Evolutionary conservation across 495 filamentous ascomycete genomes (phyloP).

Genomic region (Hyaloscypha hepaticicola): DNA sequence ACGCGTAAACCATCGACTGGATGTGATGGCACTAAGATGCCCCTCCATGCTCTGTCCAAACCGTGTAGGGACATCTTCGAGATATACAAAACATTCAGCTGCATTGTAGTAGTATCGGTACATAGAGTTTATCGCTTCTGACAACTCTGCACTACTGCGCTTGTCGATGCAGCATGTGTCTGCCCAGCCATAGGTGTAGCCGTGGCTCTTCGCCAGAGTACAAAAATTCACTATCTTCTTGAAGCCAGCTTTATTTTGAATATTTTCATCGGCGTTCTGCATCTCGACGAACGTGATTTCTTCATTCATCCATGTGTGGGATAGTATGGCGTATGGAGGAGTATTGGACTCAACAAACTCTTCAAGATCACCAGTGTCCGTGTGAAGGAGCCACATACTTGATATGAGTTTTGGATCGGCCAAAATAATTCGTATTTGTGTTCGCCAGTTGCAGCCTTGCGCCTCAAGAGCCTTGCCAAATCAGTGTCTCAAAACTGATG

Average conservation of each 20-base stretch:
- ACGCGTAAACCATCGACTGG: not conserved
- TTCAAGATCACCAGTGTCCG: not conserved
- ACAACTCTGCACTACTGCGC: not conserved
- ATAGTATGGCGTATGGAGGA: slow-evolving; percentile 3
- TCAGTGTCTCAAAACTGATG: too few relatives aligned
- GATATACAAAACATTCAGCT: too few relatives aligned
- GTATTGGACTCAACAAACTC: not conserved
- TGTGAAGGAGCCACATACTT: not conserved
- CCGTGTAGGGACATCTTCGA: too few relatives aligned
- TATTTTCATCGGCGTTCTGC: not conserved
- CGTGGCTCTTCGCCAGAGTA: too few relatives aligned
- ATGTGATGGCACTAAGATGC: too few relatives aligned
- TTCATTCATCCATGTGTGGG: slow-evolving; percentile 1
- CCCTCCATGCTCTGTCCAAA: too few relatives aligned
- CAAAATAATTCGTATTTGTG: too few relatives aligned
- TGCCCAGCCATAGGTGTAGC: not conserved
- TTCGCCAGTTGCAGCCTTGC: too few relatives aligned
- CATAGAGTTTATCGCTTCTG: not conserved
- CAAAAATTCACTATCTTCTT: too few relatives aligned
- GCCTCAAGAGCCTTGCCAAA: too few relatives aligned
- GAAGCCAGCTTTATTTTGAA: too few relatives aligned
- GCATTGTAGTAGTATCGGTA: not conserved
- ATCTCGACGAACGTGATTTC: not conserved
- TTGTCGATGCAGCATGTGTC: not conserved
- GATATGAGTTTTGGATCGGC: too few relatives aligned